Conservation (phyloP, 2,329 filamentous ascomycete genomes). For the Fusarium oligoseptatum region DNA sequence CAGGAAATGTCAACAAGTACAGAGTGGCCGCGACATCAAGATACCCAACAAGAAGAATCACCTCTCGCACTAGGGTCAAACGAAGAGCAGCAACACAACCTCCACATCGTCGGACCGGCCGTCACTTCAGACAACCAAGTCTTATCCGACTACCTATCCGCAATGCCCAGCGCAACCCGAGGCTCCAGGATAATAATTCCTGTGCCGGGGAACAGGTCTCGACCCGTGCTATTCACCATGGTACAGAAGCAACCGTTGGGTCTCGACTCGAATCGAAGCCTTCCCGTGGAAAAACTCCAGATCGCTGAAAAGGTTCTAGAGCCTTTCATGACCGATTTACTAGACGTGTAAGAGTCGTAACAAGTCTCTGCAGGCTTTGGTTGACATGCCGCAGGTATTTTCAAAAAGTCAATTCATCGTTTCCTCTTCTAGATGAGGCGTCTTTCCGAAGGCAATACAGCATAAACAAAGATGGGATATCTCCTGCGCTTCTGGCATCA, state of each 20-base stretch:
- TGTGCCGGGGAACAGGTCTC: constrained; percentile 48
- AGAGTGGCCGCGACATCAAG: constrained; percentile 11
- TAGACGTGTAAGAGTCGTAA: constrained; percentile 57
- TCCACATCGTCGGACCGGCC: constrained; percentile 71
- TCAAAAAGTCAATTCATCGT: constrained; percentile 66
- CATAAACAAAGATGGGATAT: constrained; percentile 61
- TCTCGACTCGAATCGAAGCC: constrained; percentile 53
- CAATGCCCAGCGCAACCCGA: constrained; percentile 48
- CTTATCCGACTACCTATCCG: constrained; percentile 68
- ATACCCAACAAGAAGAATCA: constrained; percentile 38
- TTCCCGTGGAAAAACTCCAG: constrained; percentile 62
- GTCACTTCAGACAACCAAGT: constrained; percentile 72
- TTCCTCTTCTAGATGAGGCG: constrained; percentile 70
- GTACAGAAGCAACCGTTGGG: constrained; percentile 62
- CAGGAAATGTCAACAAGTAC: not conserved
- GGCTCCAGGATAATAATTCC: constrained; percentile 50
- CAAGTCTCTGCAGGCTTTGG: not conserved
- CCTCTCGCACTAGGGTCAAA: constrained; percentile 48
- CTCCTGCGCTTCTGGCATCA: constrained; percentile 68
- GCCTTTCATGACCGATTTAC: constrained; percentile 63
- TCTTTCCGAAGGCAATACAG: constrained; percentile 64
- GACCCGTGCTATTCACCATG: constrained; percentile 61
- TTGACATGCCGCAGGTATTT: constrained; percentile 40
- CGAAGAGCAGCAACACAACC: constrained; percentile 57
- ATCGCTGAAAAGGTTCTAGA: constrained; percentile 71